These are phyloP conservation scores for Echria macrotheca DNA, from an alignment of 495 filamentous ascomycete genomes.

Conservation along the genomic window DNA sequence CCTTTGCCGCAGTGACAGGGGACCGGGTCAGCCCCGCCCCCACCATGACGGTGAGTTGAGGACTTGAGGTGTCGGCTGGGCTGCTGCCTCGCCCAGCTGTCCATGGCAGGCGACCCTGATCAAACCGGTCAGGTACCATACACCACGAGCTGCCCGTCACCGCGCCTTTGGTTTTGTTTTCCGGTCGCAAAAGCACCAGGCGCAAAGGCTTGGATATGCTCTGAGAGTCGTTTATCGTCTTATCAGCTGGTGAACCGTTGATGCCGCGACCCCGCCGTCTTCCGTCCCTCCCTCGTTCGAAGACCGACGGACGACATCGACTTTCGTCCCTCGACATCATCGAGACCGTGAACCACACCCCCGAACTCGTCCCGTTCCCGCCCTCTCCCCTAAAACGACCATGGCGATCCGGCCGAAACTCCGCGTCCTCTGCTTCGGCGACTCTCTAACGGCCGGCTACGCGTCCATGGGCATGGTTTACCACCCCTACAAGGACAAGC, in stretches of 20 bases:
- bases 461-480: constrained; percentile 36
- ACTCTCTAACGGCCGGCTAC: constrained; percentile 58
- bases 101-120: background rate
- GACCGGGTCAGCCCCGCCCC: background rate
- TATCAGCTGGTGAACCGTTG: no score
- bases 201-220: no score
- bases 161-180: background rate
- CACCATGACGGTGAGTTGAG: background rate
- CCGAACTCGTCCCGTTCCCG: background rate
- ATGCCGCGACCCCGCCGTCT: no score
- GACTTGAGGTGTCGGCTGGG: background rate
- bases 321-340: no score
- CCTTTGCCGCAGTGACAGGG: constrained; percentile 1
- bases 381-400: constrained; percentile 1
- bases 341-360: no score
- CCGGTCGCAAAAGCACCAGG: background rate
- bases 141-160: no score
- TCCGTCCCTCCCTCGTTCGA: no score
- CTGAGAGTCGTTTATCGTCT: no score
- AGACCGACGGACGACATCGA: no score
- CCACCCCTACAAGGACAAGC: constrained; percentile 47
- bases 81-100: constrained; percentile 3
- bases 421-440: constrained; percentile 58
- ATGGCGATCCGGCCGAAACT: constrained; percentile 26
- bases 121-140: no score